These are phyloP conservation scores for Serendipita sp. DNA, from an alignment of 768 basidiomycete species.

Conservation along the genomic window DNA sequence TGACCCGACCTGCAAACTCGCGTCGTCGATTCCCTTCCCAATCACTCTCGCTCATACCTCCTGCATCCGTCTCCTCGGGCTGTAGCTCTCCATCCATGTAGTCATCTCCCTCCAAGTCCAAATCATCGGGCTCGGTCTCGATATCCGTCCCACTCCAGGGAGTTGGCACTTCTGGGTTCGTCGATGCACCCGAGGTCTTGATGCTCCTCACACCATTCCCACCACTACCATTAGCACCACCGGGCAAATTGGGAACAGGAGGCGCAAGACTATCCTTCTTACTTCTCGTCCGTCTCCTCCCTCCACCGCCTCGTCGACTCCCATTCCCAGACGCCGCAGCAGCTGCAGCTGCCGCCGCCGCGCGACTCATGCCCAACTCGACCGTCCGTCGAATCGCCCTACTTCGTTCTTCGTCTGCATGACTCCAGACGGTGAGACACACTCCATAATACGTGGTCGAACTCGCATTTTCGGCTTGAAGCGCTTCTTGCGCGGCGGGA, in stretches of 20 bases:
- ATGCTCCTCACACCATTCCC: slow-evolving; percentile 9
- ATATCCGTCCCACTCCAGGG: slow-evolving; percentile 28
- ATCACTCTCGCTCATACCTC: slow-evolving; percentile 69
- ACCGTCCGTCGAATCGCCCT: slow-evolving; percentile 70
- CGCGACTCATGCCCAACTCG: slow-evolving; percentile 34
- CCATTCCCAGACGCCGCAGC: neutral
- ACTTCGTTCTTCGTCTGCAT: slow-evolving; percentile 78
- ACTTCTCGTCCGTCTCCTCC: neutral
- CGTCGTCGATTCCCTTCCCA: slow-evolving; percentile 54
- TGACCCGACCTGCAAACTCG: slow-evolving; percentile 48
- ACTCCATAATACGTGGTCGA: slow-evolving; percentile 76
- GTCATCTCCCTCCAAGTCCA: slow-evolving; percentile 50
- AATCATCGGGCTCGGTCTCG: slow-evolving; percentile 33
- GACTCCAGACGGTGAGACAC: slow-evolving; percentile 89
- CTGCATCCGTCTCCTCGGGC: slow-evolving; percentile 30
- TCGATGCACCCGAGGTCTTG: neutral
- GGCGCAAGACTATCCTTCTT: slow-evolving; percentile 1
- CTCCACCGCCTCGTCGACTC: neutral
- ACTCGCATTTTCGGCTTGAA: slow-evolving; percentile 23
- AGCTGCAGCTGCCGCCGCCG: neutral
- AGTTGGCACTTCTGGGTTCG: slow-evolving; percentile 12
- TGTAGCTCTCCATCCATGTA: slow-evolving; percentile 34
- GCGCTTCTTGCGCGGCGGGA: slow-evolving; percentile 31
- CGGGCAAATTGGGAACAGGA: neutral
- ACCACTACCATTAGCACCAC: slow-evolving; percentile 3